Evolutionary conservation across 805 yeast species (phyloP).

Genomic region (Pichia californica): DNA sequence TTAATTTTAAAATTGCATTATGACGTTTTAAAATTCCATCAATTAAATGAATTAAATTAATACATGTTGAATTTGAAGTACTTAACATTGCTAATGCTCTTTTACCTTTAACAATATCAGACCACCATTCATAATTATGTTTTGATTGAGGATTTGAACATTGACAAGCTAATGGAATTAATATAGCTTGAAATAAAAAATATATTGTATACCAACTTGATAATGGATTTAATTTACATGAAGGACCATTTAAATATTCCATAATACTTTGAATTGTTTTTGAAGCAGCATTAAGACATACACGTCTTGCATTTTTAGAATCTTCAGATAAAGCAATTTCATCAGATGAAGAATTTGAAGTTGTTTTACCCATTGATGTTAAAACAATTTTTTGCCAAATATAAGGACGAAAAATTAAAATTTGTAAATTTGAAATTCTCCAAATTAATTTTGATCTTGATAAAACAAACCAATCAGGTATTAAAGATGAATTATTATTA

Average conservation of each 20-base stretch:
- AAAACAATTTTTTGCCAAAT: conserved; percentile 40
- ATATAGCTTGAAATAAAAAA: conserved; percentile 55
- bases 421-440: conserved; percentile 52
- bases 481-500: conserved; percentile 14
- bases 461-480: conserved; percentile 49
- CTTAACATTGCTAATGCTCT: conserved; percentile 32
- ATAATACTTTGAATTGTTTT: conserved; percentile 46
- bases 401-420: conserved; percentile 49
- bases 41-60: conserved; percentile 39
- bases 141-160: conserved; percentile 45
- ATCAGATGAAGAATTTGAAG: conserved; percentile 10
- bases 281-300: conserved; percentile 45
- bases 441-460: conserved; percentile 49
- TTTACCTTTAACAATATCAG: conserved; percentile 38
- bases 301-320: conserved; percentile 42
- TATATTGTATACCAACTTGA: conserved; percentile 60
- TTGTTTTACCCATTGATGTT: conserved; percentile 14
- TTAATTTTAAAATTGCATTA: conserved; percentile 14
- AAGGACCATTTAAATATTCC: conserved; percentile 26
- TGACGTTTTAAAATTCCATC: conserved; percentile 31
- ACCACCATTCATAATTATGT: conserved; percentile 38
- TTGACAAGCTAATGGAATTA: conserved; percentile 50
- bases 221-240: conserved; percentile 33
- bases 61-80: conserved; percentile 39
- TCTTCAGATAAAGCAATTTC: conserved; percentile 29